These are phyloP conservation scores for Plantago coronopus DNA, from an alignment of 305 asterid genomes.

Conservation along the genomic window DNA sequence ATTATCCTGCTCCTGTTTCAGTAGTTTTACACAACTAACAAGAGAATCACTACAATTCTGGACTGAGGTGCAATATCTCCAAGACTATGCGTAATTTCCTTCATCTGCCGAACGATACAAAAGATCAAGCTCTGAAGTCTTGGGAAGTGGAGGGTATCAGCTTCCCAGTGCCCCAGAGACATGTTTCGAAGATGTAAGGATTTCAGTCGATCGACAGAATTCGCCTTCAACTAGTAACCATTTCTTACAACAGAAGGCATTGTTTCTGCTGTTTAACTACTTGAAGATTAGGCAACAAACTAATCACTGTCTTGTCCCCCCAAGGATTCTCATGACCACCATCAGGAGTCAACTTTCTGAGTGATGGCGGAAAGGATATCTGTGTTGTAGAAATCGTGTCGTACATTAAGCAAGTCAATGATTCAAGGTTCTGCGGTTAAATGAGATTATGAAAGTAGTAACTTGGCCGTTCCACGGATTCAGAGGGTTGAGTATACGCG, in stretches of 20 bases:
- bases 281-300: slow-evolving; percentile 1
- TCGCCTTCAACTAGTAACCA: not conserved
- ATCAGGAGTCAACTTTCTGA: not conserved
- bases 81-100: too few relatives aligned
- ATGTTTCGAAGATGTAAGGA: not conserved
- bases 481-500: not conserved
- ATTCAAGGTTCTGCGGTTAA: not conserved
- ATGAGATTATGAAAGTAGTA: not conserved
- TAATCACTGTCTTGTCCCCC: not conserved
- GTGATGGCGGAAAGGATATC: not conserved
- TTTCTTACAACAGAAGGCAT: not conserved
- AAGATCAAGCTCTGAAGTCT: too few relatives aligned
- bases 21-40: not conserved
- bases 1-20: not conserved
- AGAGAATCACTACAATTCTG: too few relatives aligned
- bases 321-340: slow-evolving; percentile 9
- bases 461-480: not conserved
- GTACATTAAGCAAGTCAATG: not conserved
- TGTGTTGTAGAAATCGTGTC: not conserved
- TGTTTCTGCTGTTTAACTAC: not conserved
- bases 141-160: too few relatives aligned
- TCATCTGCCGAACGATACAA: too few relatives aligned
- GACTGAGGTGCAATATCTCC: too few relatives aligned
- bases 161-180: too few relatives aligned
- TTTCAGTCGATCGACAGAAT: not conserved